Conservation (phyloP, 1,284 basidiomycete species). For the Pholiota adiposa region DNA sequence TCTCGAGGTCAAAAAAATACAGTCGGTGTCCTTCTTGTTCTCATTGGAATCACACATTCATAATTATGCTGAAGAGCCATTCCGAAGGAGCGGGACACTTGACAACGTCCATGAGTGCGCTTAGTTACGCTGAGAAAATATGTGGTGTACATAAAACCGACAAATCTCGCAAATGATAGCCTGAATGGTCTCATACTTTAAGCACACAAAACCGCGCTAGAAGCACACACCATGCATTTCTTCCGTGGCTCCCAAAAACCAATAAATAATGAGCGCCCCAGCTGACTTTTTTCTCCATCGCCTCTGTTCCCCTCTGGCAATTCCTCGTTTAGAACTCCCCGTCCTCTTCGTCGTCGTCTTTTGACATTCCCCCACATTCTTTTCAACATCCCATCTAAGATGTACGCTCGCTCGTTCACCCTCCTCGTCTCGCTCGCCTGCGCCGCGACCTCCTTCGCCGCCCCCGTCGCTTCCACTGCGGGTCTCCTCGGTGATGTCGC, state of each 20-base stretch:
- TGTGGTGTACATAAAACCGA: neutral
- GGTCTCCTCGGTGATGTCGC: neutral
- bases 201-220: slow-evolving; percentile 3
- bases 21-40: too few relatives aligned
- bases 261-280: neutral
- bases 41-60: too few relatives aligned
- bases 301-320: neutral
- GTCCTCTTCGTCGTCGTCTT: neutral
- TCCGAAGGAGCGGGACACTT: neutral
- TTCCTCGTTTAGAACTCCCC: neutral
- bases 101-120: neutral
- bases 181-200: neutral
- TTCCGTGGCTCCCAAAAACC: neutral
- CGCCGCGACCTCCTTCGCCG: slow-evolving; percentile 1
- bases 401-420: slow-evolving; percentile 8
- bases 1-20: too few relatives aligned
- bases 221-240: neutral
- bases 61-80: neutral
- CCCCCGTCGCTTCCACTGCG: slow-evolving; percentile 1
- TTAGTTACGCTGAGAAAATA: neutral
- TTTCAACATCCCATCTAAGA: slow-evolving; percentile 5
- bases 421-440: neutral
- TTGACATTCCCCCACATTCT: slow-evolving; percentile 12
- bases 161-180: neutral
- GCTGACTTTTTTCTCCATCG: neutral